Evolutionary conservation across 495 filamentous ascomycete genomes (phyloP).

Genomic region (Penicillium odoratum): DNA sequence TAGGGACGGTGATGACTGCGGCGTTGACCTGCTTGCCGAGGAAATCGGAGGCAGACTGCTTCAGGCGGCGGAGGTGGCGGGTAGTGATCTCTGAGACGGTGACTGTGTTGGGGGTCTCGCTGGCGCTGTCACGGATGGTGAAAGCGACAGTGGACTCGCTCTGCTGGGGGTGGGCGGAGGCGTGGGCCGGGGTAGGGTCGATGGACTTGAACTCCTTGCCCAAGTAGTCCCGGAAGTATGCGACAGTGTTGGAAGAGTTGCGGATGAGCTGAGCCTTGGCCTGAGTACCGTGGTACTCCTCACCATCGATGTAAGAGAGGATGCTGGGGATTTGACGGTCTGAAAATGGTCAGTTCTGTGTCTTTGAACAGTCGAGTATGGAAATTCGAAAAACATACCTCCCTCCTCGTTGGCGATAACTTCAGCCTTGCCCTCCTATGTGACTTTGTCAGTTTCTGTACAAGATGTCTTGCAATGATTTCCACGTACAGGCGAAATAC

Average conservation of each 20-base stretch:
- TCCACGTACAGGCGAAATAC: conserved; percentile 63
- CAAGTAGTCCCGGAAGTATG: conserved; percentile 93
- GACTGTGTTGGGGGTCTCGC: conserved; percentile 66
- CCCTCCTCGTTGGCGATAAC: conserved; percentile 99
- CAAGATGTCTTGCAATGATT: not conserved
- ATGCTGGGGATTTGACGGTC: conserved; percentile 96
- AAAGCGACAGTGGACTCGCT: conserved; percentile 74
- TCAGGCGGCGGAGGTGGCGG: conserved; percentile 79
- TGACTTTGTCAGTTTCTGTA: conserved; percentile 14
- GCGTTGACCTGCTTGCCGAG: conserved; percentile 89
- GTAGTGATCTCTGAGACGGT: conserved; percentile 84
- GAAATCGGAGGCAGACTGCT: conserved; percentile 83
- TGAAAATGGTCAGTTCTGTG: conserved; percentile 27
- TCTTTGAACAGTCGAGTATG: conserved; percentile 6
- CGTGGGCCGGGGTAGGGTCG: conserved; percentile 92
- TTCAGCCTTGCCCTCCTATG: conserved; percentile 86
- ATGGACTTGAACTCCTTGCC: conserved; percentile 95
- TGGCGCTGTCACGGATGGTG: conserved; percentile 73
- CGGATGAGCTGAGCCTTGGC: conserved; percentile 90
- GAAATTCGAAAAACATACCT: conserved; percentile 55
- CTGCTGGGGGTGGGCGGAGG: conserved; percentile 86
- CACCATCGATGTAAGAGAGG: conserved; percentile 89
- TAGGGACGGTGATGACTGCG: conserved; percentile 90
- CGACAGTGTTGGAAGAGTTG: conserved; percentile 88
- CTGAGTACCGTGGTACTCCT: conserved; percentile 95